phyloP scores from a whole-genome alignment of 139 green algal genomes.

The Ulvella scutata region DNA sequence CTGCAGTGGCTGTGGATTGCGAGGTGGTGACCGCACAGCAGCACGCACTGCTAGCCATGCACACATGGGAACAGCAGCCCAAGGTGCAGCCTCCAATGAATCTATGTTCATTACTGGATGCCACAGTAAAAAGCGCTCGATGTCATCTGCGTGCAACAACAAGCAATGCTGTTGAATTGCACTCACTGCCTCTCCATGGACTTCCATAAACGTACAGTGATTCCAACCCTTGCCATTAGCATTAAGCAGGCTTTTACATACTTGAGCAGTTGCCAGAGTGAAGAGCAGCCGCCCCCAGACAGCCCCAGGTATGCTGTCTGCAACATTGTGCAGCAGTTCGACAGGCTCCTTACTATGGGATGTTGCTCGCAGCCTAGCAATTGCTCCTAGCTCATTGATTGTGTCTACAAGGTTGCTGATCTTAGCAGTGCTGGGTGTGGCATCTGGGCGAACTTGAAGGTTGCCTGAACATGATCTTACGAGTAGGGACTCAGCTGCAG shows the following conservation, averaged over 20 bases:
- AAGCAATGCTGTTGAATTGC: neutral
- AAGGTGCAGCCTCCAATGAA: neutral
- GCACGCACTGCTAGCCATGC: neutral
- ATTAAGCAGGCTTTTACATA: neutral
- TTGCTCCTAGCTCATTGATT: no score
- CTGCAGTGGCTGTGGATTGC: neutral
- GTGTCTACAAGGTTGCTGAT: no score
- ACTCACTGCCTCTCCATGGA: neutral
- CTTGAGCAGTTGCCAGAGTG: neutral
- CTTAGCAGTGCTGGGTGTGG: no score
- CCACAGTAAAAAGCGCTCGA: neutral
- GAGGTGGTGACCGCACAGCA: neutral
- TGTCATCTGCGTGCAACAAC: neutral
- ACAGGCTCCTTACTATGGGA: no score
- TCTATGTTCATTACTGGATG: neutral
- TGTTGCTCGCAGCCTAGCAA: no score
- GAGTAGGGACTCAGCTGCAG: no score
- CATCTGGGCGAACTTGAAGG: no score
- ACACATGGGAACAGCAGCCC: neutral
- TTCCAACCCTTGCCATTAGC: neutral
- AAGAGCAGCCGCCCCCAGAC: no score
- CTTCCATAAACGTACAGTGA: neutral
- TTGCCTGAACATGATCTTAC: no score
- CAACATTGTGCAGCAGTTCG: no score
- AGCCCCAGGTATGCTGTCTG: no score